Evolutionary conservation across 2,329 filamentous ascomycete genomes (phyloP), one percentile per base, ranked within the genome.

Genomic region (Fusarium dlaminii): DNA sequence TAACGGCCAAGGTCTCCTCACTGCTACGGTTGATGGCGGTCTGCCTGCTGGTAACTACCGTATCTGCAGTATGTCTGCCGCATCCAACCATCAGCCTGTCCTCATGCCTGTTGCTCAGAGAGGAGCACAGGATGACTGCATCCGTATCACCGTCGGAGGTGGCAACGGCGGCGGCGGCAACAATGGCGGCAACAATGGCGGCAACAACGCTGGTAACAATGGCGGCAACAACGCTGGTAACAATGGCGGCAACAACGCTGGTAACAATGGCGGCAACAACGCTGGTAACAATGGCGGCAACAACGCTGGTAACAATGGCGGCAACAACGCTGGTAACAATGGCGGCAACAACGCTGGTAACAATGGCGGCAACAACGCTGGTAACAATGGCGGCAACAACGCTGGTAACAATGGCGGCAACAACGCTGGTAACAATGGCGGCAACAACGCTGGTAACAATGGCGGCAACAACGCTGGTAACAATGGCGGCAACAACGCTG

Each of bases 51-150:
- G 90, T 40, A 90, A 88, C 83, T 92, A 92, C 83, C 89, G 90
- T 75, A 82, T 91, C 70, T 92, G 90, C 85, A 89, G 87, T 77
- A 90, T 92, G 88, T 85, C 87, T 34, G 82, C 86, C 68, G 83
- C 90, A n/a, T 83, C 89, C 75, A 92, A 92, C 84, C 90, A 92
- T 78, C 90, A 92, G 83, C 89, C 89, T 64, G 89, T 91, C 15
- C 79, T 91, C 62, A 91, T 91, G 90, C 89, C 90, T 58, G 87
- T 92, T 60, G 90, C 90, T 63, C 90, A 92, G 82, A 88, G 90
- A 80, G 90, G 90, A 81, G 85, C 88, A 51, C 90, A 92, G 79
- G 90, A 92, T 76, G 90, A 92, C 79, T 92, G 90, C 79, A 83
- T 86, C 57, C 89, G 89, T 77, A 89, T 91, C 78, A 88, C 85